Evolutionary conservation across 202 grass and related monocot species (phyloP).

Genomic region (Zoysia matrella): DNA sequence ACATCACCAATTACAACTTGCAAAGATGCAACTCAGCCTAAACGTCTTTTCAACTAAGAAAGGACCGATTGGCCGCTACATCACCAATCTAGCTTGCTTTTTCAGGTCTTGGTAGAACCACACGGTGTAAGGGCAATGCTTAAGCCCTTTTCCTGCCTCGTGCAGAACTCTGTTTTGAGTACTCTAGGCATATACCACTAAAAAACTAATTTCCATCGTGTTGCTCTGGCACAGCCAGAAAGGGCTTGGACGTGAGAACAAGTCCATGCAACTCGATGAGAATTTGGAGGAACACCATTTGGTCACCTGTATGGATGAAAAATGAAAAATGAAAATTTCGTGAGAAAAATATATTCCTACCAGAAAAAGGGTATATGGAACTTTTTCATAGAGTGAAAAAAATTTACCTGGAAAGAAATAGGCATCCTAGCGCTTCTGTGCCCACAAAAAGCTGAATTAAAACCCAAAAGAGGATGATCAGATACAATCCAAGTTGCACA

Average conservation of each 20-base stretch:
- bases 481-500: not conserved
- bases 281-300: conserved; percentile 71
- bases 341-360: not conserved
- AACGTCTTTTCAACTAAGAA: no score
- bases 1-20: no score
- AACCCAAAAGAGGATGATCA: not conserved
- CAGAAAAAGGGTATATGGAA: not conserved
- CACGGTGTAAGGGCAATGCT: no score
- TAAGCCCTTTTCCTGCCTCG: no score
- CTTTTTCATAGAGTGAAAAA: not conserved
- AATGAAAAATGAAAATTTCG: not conserved
- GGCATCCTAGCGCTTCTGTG: conserved; percentile 73
- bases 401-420: conserved; percentile 74
- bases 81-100: no score
- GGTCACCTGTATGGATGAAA: conserved; percentile 19
- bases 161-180: no score
- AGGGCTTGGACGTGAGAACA: conserved; percentile 54
- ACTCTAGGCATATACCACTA: no score
- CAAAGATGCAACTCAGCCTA: no score
- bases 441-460: conserved; percentile 86
- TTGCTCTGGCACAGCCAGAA: no score
- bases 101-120: no score
- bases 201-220: conserved; percentile 9
- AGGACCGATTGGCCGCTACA: no score
- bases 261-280: conserved; percentile 47